These are phyloP conservation scores for Huiozyma naganishii DNA, from an alignment of 805 yeast genomes.

Conservation along the genomic window DNA sequence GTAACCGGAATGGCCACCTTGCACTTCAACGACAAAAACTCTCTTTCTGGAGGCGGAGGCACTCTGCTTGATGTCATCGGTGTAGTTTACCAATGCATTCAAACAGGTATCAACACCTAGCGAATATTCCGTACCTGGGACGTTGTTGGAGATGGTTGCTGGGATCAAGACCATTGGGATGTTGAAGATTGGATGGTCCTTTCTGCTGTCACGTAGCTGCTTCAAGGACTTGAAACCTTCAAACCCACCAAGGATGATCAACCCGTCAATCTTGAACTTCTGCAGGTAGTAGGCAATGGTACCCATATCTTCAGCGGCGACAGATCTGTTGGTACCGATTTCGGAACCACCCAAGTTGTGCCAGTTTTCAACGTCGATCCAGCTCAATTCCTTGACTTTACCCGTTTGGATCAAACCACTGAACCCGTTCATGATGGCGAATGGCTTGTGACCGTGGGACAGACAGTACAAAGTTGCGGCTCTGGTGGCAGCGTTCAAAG, in stretches of 20 bases:
- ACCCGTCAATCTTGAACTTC: conserved; percentile 77
- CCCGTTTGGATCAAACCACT: conserved; percentile 86
- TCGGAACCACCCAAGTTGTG: conserved; percentile 88
- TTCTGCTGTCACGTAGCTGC: conserved; percentile 69
- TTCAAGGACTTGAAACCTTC: conserved; percentile 87
- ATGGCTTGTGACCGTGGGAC: conserved; percentile 83
- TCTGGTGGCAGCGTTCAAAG: conserved; percentile 83
- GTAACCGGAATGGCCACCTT: conserved; percentile 95
- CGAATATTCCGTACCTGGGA: conserved; percentile 97
- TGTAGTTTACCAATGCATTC: conserved; percentile 80
- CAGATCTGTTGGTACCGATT: conserved; percentile 86
- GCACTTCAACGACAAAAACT: conserved; percentile 93
- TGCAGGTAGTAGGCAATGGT: conserved; percentile 88
- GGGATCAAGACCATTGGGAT: conserved; percentile 92
- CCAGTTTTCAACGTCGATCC: conserved; percentile 89
- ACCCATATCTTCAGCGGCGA: conserved; percentile 80
- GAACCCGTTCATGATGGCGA: conserved; percentile 88
- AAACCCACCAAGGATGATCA: conserved; percentile 88
- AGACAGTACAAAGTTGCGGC: conserved; percentile 86
- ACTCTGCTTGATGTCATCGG: conserved; percentile 89
- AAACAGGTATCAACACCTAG: conserved; percentile 93
- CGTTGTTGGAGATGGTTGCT: conserved; percentile 93
- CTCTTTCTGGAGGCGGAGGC: conserved; percentile 92
- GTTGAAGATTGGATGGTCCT: conserved; percentile 77
- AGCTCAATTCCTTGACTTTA: conserved; percentile 57